phyloP scores from a whole-genome alignment of 495 filamentous ascomycete species.

The Hypoxylon cercidicola region DNA sequence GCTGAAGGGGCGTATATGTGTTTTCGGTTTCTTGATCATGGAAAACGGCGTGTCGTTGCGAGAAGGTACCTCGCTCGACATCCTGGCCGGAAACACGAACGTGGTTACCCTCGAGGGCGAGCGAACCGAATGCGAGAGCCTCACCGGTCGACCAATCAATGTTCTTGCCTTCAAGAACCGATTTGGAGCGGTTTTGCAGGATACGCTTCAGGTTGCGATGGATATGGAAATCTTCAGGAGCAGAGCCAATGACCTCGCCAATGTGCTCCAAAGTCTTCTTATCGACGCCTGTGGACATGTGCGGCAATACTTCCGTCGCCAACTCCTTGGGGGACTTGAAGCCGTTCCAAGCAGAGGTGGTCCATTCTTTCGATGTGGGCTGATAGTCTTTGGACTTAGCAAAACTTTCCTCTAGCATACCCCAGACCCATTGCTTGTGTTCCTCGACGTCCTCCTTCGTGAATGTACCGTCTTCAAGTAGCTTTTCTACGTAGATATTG shows the following conservation, averaged over 20 bases:
- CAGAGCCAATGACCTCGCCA: constrained; percentile 75
- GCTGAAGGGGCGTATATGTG: constrained; percentile 91
- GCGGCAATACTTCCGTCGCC: constrained; percentile 91
- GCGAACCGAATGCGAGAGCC: constrained; percentile 91
- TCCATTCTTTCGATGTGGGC: constrained; percentile 96
- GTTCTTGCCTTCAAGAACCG: constrained; percentile 88
- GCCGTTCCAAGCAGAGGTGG: constrained; percentile 97
- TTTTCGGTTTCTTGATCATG: constrained; percentile 95
- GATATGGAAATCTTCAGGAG: constrained; percentile 84
- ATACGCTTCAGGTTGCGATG: constrained; percentile 99
- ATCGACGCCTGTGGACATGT: constrained; percentile 86
- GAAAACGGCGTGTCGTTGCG: constrained; percentile 94
- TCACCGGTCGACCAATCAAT: constrained; percentile 99
- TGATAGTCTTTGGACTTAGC: constrained; percentile 97
- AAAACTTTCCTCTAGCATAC: constrained; percentile 97
- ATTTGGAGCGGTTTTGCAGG: constrained; percentile 87
- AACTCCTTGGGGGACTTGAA: constrained; percentile 99
- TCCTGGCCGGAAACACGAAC: constrained; percentile 98
- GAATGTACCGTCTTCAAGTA: constrained; percentile 90
- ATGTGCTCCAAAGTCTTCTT: constrained; percentile 77
- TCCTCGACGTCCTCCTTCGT: constrained; percentile 98
- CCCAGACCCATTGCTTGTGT: constrained; percentile 99
- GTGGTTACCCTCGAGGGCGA: constrained; percentile 92
- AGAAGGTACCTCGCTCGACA: constrained; percentile 99
- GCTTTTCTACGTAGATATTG: constrained; percentile 86